A percentile compares a stretch with the other conserved stretches of the same genome.
Conservation (phyloP, 331 rosid species). For the Acacia pycnantha region DNA sequence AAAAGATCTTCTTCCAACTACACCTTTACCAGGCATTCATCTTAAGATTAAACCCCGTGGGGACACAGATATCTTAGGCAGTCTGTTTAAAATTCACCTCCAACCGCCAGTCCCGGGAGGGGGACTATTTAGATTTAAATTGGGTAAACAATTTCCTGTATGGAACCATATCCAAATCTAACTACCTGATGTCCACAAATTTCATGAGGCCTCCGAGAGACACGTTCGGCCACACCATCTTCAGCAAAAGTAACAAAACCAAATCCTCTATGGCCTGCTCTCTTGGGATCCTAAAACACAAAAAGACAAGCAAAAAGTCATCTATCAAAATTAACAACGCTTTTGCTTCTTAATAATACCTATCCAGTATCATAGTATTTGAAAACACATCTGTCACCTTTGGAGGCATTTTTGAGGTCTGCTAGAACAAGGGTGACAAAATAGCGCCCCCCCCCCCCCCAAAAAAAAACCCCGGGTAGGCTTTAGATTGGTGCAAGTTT, state of each 20-base stretch:
- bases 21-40: too few relatives aligned
- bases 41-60: too few relatives aligned
- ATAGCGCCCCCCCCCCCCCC: constrained; percentile 44
- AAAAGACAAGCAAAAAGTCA: constrained; percentile 7
- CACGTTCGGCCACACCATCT: constrained; percentile 94
- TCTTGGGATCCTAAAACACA: constrained; percentile 76
- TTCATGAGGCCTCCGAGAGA: constrained; percentile 91
- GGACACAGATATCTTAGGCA: not conserved
- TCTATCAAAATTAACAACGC: constrained; percentile 10
- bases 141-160: not conserved
- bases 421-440: constrained; percentile 94
- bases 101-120: too few relatives aligned
- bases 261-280: constrained; percentile 95
- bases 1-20: not conserved
- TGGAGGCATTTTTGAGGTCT: constrained; percentile 92
- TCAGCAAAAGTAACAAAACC: constrained; percentile 98
- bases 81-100: not conserved
- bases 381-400: too few relatives aligned
- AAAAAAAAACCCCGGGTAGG: constrained; percentile 12
- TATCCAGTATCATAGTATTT: too few relatives aligned
- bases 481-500: constrained; percentile 32
- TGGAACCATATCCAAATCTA: constrained; percentile 10
- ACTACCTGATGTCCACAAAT: constrained; percentile 92
- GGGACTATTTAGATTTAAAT: not conserved
- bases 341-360: not conserved